Evolutionary conservation across 148 eudicot genomes (phyloP).

Genomic region (Spergularia marina): DNA sequence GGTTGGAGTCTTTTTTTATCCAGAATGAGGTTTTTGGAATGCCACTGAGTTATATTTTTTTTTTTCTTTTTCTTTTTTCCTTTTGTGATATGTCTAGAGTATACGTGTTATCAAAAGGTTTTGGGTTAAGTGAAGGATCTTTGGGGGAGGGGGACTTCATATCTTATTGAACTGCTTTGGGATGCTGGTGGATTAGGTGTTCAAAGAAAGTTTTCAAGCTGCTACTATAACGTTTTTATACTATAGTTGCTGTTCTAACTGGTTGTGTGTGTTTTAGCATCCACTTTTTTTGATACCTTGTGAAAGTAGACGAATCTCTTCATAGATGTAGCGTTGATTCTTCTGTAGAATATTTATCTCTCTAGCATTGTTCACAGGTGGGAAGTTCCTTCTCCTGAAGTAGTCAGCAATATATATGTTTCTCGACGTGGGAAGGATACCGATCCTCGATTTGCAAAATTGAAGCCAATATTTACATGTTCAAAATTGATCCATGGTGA

Average conservation of each 20-base stretch:
- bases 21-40: not conserved
- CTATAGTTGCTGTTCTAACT: not conserved
- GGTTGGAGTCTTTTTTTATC: not conserved
- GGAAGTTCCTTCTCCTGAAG: slow-evolving; percentile 82
- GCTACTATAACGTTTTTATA: no score
- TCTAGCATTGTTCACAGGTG: slow-evolving; percentile 51
- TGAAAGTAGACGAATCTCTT: not conserved
- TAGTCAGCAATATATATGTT: slow-evolving; percentile 54
- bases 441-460: slow-evolving; percentile 83
- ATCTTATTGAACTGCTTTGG: no score
- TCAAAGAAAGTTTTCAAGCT: no score
- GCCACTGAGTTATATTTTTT: not conserved
- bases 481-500: slow-evolving; percentile 63
- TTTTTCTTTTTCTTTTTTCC: no score
- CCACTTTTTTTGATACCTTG: not conserved
- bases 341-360: slow-evolving; percentile 2
- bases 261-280: slow-evolving; percentile 9
- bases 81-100: no score
- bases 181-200: no score
- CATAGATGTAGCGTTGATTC: not conserved
- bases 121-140: no score
- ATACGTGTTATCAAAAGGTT: no score
- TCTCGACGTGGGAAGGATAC: slow-evolving; percentile 38
- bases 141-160: no score
- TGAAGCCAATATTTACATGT: slow-evolving; percentile 80